Evolutionary conservation across 2,329 filamentous ascomycete species (phyloP), one percentile per base, ranked within the genome.

Genomic region (Fusarium sp.): DNA sequence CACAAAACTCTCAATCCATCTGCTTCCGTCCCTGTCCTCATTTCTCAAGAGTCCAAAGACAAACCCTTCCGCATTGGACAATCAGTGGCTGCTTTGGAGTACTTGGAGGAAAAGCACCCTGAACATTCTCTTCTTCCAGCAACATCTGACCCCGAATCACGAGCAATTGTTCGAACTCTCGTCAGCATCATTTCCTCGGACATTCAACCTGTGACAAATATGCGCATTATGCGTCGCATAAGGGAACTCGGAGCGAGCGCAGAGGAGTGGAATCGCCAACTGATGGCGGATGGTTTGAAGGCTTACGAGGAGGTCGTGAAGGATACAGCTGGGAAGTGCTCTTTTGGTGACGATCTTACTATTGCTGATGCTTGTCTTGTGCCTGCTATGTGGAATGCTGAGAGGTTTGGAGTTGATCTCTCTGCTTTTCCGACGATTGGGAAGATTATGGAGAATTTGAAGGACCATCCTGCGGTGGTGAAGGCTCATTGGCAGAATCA

Each of bases 31-130:
- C 88, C 88, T 0, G 82, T 87, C 2, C 82, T 90, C 26, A 74
- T 85, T 21, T 74, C 81, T 60, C 76, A 78, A 8, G 57, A 76
- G 4, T 63, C 71, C 3, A 56, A 70, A 2, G 70, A 68, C 5
- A 66, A 66, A 0, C 69, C 73, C 21, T 78, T 87, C 38, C 79
- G 77, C n/a, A 83, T 86, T 29, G 84, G 82, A 7, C 87, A 89
- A 71, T 89, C 87, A 7, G 74, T 89, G 35, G 85, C 89, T 3
- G 88, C 87, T 1, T 80, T 91, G 6, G 88, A 91, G 71, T 91
- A 86, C 65, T 81, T 91, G 5, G 88, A 90, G 47, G 88, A 91
- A 68, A 76, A 77, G 3, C 83, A 84, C 42, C 83, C 85, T 0
- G 71, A 79, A 0, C 61, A 75, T 0, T 69, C 79, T 0, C 80